Conservation (phyloP, 2,329 filamentous ascomycete genomes). For the Rasamsonia emersonii region DNA sequence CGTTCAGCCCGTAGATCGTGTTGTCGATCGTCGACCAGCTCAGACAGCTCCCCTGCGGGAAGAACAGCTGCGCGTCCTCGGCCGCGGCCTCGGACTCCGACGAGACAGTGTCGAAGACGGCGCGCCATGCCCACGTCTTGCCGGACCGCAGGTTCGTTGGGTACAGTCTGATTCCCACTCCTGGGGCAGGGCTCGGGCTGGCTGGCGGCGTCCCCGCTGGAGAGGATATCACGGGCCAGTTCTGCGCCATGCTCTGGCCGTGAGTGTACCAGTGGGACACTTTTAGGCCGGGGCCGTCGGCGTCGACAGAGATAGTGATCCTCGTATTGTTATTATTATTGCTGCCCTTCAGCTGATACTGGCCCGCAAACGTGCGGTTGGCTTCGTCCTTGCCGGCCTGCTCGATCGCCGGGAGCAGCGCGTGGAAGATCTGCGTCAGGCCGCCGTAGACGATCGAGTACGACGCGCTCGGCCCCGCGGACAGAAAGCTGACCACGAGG, state of each 20-base stretch:
- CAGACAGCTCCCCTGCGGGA: too few relatives aligned
- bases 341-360: not conserved
- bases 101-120: not conserved
- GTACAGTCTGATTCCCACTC: too few relatives aligned
- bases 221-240: not conserved
- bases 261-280: not conserved
- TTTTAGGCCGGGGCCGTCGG: not conserved
- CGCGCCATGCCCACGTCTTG: too few relatives aligned
- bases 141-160: not conserved
- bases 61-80: too few relatives aligned
- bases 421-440: not conserved
- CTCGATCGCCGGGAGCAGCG: conserved; percentile 5
- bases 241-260: not conserved
- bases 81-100: too few relatives aligned
- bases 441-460: not conserved
- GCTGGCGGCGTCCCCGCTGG: too few relatives aligned
- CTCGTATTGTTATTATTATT: too few relatives aligned
- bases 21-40: not conserved
- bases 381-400: conserved; percentile 3
- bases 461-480: not conserved
- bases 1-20: not conserved
- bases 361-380: not conserved
- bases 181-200: too few relatives aligned
- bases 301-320: conserved; percentile 1
- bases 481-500: conserved; percentile 3